Conservation (phyloP, 2,329 filamentous ascomycete genomes). For the Chrysoporthe austroafricana region DNA sequence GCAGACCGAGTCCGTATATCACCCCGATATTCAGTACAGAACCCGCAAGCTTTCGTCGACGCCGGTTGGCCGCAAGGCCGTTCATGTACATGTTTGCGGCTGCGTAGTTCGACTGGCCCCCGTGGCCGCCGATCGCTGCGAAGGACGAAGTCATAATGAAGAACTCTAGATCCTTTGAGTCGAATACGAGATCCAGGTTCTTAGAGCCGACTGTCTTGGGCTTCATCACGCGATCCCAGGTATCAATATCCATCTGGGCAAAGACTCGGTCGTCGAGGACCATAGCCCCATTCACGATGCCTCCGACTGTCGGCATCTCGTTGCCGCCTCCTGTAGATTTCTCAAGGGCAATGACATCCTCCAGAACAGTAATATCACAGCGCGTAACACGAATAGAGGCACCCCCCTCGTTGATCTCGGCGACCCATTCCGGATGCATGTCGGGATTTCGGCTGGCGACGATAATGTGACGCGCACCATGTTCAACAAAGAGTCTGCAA, state of each 20-base stretch:
- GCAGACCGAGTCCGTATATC: slow-evolving; percentile 49
- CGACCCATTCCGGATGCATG: slow-evolving; percentile 38
- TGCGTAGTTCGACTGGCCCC: slow-evolving; percentile 50
- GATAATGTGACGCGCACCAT: slow-evolving; percentile 45
- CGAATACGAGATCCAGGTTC: slow-evolving; percentile 45
- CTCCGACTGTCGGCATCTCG: slow-evolving; percentile 40
- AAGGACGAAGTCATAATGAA: slow-evolving; percentile 53
- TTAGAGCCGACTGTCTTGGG: slow-evolving; percentile 47
- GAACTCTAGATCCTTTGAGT: slow-evolving; percentile 42
- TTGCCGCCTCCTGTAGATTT: neutral
- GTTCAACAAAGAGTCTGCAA: slow-evolving; percentile 42
- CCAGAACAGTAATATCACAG: slow-evolving; percentile 37
- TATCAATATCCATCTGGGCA: slow-evolving; percentile 44
- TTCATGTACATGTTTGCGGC: slow-evolving; percentile 54
- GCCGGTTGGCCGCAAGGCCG: slow-evolving; percentile 44
- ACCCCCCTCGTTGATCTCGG: slow-evolving; percentile 35
- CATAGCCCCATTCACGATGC: slow-evolving; percentile 51
- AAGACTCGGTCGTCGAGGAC: slow-evolving; percentile 49
- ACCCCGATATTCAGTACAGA: slow-evolving; percentile 51
- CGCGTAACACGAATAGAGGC: slow-evolving; percentile 33
- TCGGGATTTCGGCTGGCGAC: slow-evolving; percentile 45
- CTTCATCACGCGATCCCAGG: slow-evolving; percentile 42
- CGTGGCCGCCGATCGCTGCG: slow-evolving; percentile 48
- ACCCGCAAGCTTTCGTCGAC: slow-evolving; percentile 40
- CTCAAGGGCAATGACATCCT: slow-evolving; percentile 32